Base-by-base conservation (phyloP, 2,329 filamentous ascomycete species). In the Cladophialophora chaetospira region DNA sequence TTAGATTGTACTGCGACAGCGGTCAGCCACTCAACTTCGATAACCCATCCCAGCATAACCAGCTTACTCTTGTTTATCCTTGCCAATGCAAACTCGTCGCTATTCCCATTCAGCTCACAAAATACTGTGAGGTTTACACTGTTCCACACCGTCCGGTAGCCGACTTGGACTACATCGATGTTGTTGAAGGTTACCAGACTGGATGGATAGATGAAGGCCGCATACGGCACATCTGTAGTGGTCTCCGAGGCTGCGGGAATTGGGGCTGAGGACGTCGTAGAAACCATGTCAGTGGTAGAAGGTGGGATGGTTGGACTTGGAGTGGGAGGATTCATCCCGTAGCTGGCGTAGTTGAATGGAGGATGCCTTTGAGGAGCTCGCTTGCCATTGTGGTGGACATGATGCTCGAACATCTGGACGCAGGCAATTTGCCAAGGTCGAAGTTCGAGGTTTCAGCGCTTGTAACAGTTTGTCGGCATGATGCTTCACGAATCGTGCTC, bases 201-300 rank as follows among this genome's bases (percentile, higher is more conserved):
- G 3, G 60, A 54, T 10, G 60, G 60, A 26, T 62, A 62, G 4
- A 62, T 43, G 35, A 62, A 38, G 25, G 45, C 23, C n/a, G 56
- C 56, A 42, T 53, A 48, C 8, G 53, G 43, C 11, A 52, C 26
- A 6, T 40, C 52, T 8, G 56, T 43, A 8, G 26, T 38, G 9
- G 47, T 38, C 8, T 47, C n/a, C 3, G 57, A 17, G 3, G 4
- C 36, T 10, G 55, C 28, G 3, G 44, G 13, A 11, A 23, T 23
- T 3, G 36, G 4, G 5, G 31, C 10, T 21, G 53, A 40, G 21
- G 55, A 26, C 10, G 31, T 28, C 28, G 48, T 36, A n/a, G 29
- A 28, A n/a, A 23, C 19, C 9, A 33, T 51, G 3, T 49, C 53
- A 4, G 23, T 11, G 9, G 48, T 49, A 25, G 55, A 26, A 33